These are phyloP conservation scores for Cladosporium sp. DNA, from an alignment of 2,329 filamentous ascomycete species.

Conservation along the genomic window DNA sequence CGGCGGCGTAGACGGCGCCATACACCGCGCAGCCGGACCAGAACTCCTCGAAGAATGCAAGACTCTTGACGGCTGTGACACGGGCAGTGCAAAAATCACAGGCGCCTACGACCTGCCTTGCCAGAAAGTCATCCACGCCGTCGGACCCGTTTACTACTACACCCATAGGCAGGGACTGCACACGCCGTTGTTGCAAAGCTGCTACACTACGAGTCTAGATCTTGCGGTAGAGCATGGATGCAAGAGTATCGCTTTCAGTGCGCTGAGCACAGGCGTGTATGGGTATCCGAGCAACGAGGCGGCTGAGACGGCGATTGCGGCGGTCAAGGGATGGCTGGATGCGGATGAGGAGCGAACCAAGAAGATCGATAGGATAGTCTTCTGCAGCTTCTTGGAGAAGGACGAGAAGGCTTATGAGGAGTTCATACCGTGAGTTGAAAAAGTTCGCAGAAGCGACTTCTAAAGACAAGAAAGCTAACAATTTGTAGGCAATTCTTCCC, in stretches of 20 bases:
- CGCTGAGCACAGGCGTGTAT: slow-evolving; percentile 84
- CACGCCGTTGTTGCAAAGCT: slow-evolving; percentile 47
- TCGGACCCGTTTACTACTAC: slow-evolving; percentile 70
- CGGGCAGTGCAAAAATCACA: slow-evolving; percentile 80
- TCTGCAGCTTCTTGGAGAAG: slow-evolving; percentile 77
- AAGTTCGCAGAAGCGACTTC: no score
- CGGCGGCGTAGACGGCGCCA: slow-evolving; percentile 74
- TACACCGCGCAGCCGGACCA: slow-evolving; percentile 75
- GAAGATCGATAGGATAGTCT: slow-evolving; percentile 68
- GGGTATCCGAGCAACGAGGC: slow-evolving; percentile 75
- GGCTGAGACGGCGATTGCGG: slow-evolving; percentile 63
- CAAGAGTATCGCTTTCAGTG: slow-evolving; percentile 73
- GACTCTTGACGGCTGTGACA: slow-evolving; percentile 66
- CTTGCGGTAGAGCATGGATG: slow-evolving; percentile 65
- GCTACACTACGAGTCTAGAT: slow-evolving; percentile 68
- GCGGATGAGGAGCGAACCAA: slow-evolving; percentile 34
- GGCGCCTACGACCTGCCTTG: slow-evolving; percentile 69
- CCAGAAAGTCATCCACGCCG: slow-evolving; percentile 79
- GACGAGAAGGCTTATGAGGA: slow-evolving; percentile 70
- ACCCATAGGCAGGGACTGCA: slow-evolving; percentile 36
- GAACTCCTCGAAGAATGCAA: slow-evolving; percentile 65
- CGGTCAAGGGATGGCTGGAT: slow-evolving; percentile 53
- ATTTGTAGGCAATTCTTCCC: slow-evolving; percentile 33
- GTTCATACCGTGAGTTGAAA: slow-evolving; percentile 67
- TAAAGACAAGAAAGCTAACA: not conserved